Conservation (phyloP, 2,329 filamentous ascomycete genomes). For the Penicillium sp. region DNA sequence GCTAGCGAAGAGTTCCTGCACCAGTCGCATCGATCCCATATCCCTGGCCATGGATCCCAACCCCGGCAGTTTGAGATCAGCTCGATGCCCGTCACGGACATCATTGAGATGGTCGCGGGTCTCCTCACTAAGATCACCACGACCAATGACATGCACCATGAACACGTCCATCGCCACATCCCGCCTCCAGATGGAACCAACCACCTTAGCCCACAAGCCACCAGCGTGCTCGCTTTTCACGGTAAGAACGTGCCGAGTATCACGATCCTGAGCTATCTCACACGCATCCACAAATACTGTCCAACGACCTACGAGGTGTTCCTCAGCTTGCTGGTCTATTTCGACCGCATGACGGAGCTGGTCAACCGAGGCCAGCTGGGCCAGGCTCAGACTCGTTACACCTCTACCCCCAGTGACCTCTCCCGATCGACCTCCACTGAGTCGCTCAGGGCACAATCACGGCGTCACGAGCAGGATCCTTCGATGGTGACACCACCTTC, state of each 20-base stretch:
- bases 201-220: constrained; percentile 65
- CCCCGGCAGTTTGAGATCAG: constrained; percentile 83
- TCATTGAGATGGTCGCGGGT: constrained; percentile 98
- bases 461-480: constrained; percentile 24
- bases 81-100: constrained; percentile 92
- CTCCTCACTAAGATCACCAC: constrained; percentile 95
- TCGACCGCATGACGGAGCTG: constrained; percentile 97
- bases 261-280: constrained; percentile 92
- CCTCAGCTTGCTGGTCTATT: constrained; percentile 90
- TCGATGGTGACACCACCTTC: constrained; percentile 42
- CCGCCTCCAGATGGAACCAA: constrained; percentile 61
- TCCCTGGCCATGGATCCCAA: constrained; percentile 52
- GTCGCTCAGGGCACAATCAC: constrained; percentile 24
- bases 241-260: constrained; percentile 98
- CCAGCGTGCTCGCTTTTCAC: constrained; percentile 87
- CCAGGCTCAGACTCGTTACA: constrained; percentile 48
- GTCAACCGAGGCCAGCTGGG: constrained; percentile 81
- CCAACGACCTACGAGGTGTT: constrained; percentile 99
- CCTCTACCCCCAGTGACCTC: constrained; percentile 20
- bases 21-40: constrained; percentile 40
- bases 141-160: constrained; percentile 92
- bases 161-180: constrained; percentile 78
- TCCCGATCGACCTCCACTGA: constrained; percentile 13
- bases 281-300: constrained; percentile 97
- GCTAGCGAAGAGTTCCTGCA: constrained; percentile 74